Conservation (phyloP, 1,284 basidiomycete species). For the Moesziomyces sp. region DNA sequence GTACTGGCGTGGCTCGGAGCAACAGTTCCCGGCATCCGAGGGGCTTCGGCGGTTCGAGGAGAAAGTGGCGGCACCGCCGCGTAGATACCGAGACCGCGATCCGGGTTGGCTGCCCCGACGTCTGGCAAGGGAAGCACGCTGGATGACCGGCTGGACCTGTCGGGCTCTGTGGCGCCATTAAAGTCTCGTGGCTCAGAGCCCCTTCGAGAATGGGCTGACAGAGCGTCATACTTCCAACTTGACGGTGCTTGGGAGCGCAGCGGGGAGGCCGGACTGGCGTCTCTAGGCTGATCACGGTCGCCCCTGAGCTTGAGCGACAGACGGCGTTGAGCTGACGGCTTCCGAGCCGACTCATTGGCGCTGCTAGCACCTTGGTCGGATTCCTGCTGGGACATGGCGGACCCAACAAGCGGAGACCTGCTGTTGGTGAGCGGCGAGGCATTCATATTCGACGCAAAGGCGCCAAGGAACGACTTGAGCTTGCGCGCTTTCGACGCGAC, state of each 20-base stretch:
- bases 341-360: conserved; percentile 1
- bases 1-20: background rate
- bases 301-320: conserved; percentile 24
- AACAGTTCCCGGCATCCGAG: background rate
- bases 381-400: conserved; percentile 7
- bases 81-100: background rate
- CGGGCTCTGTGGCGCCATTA: background rate
- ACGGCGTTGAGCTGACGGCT: conserved; percentile 6
- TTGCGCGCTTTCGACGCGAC: conserved; percentile 30
- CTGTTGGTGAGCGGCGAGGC: conserved; percentile 18
- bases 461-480: conserved; percentile 36
- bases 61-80: background rate
- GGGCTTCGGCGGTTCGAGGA: background rate
- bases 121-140: background rate
- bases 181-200: conserved; percentile 8
- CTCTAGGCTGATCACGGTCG: conserved; percentile 6
- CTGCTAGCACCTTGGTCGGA: background rate
- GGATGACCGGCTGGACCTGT: background rate
- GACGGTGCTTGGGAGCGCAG: conserved; percentile 18
- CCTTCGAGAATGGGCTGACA: conserved; percentile 8
- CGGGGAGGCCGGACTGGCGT: conserved; percentile 1
- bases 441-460: conserved; percentile 27
- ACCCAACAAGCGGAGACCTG: conserved; percentile 1
- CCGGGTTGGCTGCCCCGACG: no score
- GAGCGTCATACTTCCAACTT: conserved; percentile 17